Evolutionary conservation across 306 rosid genomes (phyloP).

Genomic region (Crataegus laevigata): DNA sequence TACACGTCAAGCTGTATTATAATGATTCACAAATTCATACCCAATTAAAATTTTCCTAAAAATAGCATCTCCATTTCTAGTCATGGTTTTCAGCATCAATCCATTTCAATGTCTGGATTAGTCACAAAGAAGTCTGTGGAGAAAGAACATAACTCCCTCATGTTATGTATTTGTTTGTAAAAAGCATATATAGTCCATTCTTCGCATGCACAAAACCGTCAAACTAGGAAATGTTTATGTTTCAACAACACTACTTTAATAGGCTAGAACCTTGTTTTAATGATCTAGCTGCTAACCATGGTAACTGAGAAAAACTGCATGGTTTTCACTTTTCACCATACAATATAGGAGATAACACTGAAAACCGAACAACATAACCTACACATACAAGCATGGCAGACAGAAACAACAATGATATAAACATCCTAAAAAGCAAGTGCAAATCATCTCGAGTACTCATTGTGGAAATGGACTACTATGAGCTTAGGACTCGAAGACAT

Average conservation of each 20-base stretch:
- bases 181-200: neutral
- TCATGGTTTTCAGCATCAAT: neutral
- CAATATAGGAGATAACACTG: neutral
- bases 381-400: neutral
- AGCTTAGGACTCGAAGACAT: neutral
- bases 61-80: neutral
- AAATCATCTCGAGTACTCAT: neutral
- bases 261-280: neutral
- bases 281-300: neutral
- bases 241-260: neutral
- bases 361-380: neutral
- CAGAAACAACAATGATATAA: neutral
- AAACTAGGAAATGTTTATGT: neutral
- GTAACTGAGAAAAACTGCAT: neutral
- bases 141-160: neutral
- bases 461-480: neutral
- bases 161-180: neutral
- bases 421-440: neutral
- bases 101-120: neutral
- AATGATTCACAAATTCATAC: neutral
- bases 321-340: neutral
- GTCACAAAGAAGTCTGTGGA: neutral
- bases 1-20: neutral
- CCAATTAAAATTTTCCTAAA: neutral
- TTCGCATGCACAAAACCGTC: neutral